A percentile compares a stretch with the other conserved stretches of the same genome.
phyloP scores from a whole-genome alignment of 2,329 filamentous ascomycete species.

The Ceratocystis huliohia region DNA sequence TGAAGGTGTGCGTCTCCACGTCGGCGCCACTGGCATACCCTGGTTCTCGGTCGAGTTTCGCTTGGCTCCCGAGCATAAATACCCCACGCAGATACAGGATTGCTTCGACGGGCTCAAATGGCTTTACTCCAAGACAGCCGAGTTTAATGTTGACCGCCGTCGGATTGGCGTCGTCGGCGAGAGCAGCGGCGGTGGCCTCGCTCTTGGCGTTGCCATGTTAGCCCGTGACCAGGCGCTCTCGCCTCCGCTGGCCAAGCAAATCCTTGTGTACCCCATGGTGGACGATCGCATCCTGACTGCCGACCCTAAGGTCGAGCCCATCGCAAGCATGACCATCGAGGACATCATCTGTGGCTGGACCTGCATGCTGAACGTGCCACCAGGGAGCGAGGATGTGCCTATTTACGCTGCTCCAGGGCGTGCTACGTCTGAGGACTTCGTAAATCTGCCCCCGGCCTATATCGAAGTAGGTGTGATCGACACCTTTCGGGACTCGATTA shows the following conservation, averaged over 20 bases:
- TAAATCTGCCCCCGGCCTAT: slow-evolving; percentile 29
- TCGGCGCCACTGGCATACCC: slow-evolving; percentile 30
- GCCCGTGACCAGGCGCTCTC: slow-evolving; percentile 25
- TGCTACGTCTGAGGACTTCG: slow-evolving; percentile 21
- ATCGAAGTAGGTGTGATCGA: slow-evolving; percentile 32
- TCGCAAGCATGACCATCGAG: slow-evolving; percentile 21
- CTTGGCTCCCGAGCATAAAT: slow-evolving; percentile 32
- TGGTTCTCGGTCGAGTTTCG: slow-evolving; percentile 33
- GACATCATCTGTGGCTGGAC: slow-evolving; percentile 24
- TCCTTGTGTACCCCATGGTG: slow-evolving; percentile 29
- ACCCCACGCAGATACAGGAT: slow-evolving; percentile 30
- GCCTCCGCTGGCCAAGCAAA: slow-evolving; percentile 26
- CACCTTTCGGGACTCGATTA: slow-evolving; percentile 29
- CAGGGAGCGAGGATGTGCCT: slow-evolving; percentile 21
- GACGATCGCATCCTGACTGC: slow-evolving; percentile 25
- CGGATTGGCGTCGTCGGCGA: slow-evolving; percentile 23
- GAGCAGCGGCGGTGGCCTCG: slow-evolving; percentile 22
- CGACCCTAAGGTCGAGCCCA: slow-evolving; percentile 14
- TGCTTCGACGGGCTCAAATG: slow-evolving; percentile 27
- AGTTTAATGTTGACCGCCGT: slow-evolving; percentile 23
- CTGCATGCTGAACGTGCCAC: slow-evolving; percentile 20
- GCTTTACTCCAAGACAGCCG: slow-evolving; percentile 23
- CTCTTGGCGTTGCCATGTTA: slow-evolving; percentile 30
- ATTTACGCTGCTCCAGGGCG: slow-evolving; percentile 24
- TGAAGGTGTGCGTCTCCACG: slow-evolving; percentile 27